phyloP scores from a whole-genome alignment of 257 asterid species.

The Penstemon newberryi region DNA sequence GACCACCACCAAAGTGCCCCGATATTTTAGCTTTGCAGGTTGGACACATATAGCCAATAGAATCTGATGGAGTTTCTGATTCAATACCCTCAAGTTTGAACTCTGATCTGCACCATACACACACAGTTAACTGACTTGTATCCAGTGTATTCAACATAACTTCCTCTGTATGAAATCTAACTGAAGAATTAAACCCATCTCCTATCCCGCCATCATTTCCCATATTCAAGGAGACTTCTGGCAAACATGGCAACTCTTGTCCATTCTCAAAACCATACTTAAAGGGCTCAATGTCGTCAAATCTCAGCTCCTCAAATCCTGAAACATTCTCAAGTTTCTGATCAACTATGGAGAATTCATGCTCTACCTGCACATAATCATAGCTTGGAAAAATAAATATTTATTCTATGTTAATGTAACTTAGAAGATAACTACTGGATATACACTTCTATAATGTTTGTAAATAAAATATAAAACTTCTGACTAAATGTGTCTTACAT shows the following conservation, averaged over 20 bases:
- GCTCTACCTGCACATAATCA: conserved; percentile 49
- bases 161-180: conserved; percentile 58
- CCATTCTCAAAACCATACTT: conserved; percentile 52
- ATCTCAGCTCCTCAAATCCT: conserved; percentile 75
- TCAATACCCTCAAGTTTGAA: conserved; percentile 78
- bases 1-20: conserved; percentile 71
- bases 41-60: conserved; percentile 97
- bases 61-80: conserved; percentile 77
- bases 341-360: conserved; percentile 44
- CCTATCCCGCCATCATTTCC: conserved; percentile 46
- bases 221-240: conserved; percentile 57
- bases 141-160: conserved; percentile 47
- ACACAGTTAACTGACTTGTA: conserved; percentile 64
- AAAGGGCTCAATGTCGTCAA: conserved; percentile 78
- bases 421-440: neutral
- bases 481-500: too few relatives aligned
- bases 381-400: neutral
- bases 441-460: too few relatives aligned
- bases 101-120: conserved; percentile 96
- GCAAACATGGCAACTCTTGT: conserved; percentile 54
- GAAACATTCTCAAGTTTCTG: conserved; percentile 66
- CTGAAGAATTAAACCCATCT: conserved; percentile 56
- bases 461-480: too few relatives aligned
- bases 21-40: conserved; percentile 89
- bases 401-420: neutral